Evolutionary conservation across 139 green algal species (phyloP).

Genomic region (Picochlorum sp.): DNA sequence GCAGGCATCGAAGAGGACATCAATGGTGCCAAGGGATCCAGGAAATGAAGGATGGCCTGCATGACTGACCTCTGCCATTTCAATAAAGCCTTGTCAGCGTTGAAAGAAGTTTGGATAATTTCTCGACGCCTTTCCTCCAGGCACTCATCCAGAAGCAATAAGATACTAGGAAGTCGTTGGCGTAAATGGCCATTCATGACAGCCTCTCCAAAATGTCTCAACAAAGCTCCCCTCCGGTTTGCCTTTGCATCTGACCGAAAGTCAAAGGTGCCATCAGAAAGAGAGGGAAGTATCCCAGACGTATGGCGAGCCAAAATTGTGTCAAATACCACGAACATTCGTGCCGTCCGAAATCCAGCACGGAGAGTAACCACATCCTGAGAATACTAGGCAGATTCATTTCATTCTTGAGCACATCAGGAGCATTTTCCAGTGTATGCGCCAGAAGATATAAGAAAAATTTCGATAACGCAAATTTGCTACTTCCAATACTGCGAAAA

Average conservation of each 20-base stretch:
- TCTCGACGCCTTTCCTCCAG: background rate
- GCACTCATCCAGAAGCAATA: background rate
- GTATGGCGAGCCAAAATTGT: background rate
- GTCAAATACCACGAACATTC: slow-evolving; percentile 14
- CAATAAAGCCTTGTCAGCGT: background rate
- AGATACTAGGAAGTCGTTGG: background rate
- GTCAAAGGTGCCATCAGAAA: background rate
- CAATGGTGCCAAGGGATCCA: background rate
- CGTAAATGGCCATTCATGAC: background rate
- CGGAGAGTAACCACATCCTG: slow-evolving; percentile 8
- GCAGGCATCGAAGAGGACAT: too few species aligned
- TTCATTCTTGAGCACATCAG: background rate
- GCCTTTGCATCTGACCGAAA: background rate
- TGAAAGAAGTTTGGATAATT: background rate
- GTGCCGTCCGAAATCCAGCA: slow-evolving; percentile 6
- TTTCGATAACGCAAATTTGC: slow-evolving; percentile 10
- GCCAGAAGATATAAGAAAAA: slow-evolving; percentile 12
- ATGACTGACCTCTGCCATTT: background rate
- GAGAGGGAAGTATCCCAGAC: background rate
- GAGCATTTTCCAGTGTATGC: slow-evolving; percentile 1
- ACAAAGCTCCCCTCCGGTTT: background rate
- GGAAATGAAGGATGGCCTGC: background rate
- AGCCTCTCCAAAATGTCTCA: background rate
- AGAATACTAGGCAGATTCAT: background rate
- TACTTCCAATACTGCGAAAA: slow-evolving; percentile 9